Percentiles rank a stretch among this genome's conserved stretches.
Evolutionary conservation across 805 yeast species (phyloP).

Genomic region (Dipodascus geniculatus): DNA sequence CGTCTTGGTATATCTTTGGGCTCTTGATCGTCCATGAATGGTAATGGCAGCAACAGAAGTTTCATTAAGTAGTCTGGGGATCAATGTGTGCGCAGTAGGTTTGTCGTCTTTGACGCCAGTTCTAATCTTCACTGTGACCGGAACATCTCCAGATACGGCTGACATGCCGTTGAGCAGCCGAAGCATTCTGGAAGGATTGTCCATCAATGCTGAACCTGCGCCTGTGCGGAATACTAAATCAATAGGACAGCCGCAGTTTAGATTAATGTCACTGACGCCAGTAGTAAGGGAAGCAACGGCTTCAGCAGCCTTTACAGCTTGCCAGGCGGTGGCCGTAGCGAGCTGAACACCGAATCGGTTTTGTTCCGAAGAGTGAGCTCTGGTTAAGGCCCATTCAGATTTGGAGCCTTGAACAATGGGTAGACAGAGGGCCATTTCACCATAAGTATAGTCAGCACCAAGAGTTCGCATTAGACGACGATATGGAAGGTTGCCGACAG

Average conservation of each 20-base stretch:
- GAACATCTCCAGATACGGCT: conserved; percentile 78
- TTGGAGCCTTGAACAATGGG: conserved; percentile 85
- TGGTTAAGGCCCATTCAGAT: conserved; percentile 95
- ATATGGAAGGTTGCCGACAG: conserved; percentile 94
- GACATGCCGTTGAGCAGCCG: conserved; percentile 82
- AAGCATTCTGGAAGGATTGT: conserved; percentile 70
- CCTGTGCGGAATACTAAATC: conserved; percentile 91
- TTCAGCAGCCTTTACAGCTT: conserved; percentile 88
- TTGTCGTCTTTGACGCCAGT: conserved; percentile 79
- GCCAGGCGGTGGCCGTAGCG: conserved; percentile 87
- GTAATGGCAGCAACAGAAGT: conserved; percentile 85
- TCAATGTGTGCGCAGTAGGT: conserved; percentile 76
- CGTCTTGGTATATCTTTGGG: conserved; percentile 81
- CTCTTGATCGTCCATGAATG: conserved; percentile 91
- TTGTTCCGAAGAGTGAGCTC: conserved; percentile 69
- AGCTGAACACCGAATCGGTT: conserved; percentile 92
- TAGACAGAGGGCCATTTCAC: conserved; percentile 86
- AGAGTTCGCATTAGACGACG: conserved; percentile 82
- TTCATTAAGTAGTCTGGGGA: conserved; percentile 59
- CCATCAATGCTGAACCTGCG: conserved; percentile 89
- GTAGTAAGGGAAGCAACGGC: conserved; percentile 70
- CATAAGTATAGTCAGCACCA: conserved; percentile 88
- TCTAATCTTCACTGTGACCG: conserved; percentile 84
- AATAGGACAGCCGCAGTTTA: conserved; percentile 96
- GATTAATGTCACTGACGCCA: conserved; percentile 80